Conservation (phyloP, 1,139 yeast genomes). For the Casaregolazyma lundiana region DNA sequence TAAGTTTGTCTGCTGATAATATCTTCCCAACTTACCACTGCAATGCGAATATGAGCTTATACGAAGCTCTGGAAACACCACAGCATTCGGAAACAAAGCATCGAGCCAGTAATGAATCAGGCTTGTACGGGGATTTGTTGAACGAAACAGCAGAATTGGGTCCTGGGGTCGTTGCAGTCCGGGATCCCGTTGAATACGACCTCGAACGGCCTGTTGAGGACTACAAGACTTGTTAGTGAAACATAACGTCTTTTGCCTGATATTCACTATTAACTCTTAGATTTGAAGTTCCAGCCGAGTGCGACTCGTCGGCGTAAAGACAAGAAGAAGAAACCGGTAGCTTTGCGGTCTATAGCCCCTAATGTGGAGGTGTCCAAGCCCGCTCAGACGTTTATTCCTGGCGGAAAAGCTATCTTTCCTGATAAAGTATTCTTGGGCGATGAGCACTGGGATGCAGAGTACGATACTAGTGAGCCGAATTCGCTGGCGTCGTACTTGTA, state of each 20-base stretch:
- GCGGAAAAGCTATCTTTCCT: background rate
- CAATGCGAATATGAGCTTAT: background rate
- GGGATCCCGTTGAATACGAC: background rate
- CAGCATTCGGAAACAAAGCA: background rate
- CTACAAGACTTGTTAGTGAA: background rate
- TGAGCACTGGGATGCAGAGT: conserved; percentile 18
- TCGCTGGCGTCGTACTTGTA: conserved; percentile 13
- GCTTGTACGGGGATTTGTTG: background rate
- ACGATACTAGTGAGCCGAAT: conserved; percentile 20
- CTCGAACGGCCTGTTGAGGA: background rate
- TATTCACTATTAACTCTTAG: conserved; percentile 10
- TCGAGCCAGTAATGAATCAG: no score
- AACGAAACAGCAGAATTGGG: no score
- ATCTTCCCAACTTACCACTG: background rate
- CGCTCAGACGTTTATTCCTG: conserved; percentile 1
- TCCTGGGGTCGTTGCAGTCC: background rate
- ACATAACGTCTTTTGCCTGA: background rate
- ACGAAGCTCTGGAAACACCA: background rate
- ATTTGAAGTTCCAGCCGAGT: conserved; percentile 15
- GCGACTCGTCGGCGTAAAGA: conserved; percentile 3
- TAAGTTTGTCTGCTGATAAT: no score
- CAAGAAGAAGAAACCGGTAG: conserved; percentile 1
- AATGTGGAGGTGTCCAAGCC: background rate
- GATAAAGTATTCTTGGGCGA: background rate
- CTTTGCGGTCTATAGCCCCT: background rate